These are phyloP conservation scores for Yamadazyma diospyri DNA, from an alignment of 1,139 yeast genomes.

Conservation along the genomic window DNA sequence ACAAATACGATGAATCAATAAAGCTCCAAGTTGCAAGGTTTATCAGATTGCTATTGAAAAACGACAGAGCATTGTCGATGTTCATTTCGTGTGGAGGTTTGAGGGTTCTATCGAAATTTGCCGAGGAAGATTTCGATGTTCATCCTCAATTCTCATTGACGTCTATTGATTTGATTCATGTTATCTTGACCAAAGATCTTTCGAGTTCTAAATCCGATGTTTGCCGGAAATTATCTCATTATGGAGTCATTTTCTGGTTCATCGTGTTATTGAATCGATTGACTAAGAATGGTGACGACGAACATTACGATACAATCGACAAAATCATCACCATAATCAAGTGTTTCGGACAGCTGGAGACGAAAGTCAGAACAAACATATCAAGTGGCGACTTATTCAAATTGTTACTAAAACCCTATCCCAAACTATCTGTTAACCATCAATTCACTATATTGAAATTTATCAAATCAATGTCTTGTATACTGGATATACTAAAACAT, in stretches of 20 bases:
- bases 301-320: conserved; percentile 17
- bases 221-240: conserved; percentile 50
- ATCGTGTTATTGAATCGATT: conserved; percentile 39
- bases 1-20: conserved; percentile 31
- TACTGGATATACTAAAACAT: conserved; percentile 31
- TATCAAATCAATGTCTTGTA: conserved; percentile 40
- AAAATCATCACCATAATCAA: conserved; percentile 37
- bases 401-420: conserved; percentile 38
- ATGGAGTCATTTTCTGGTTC: conserved; percentile 50
- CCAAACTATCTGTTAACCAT: conserved; percentile 26
- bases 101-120: conserved; percentile 44
- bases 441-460: conserved; percentile 41
- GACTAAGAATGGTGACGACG: conserved; percentile 13
- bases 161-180: conserved; percentile 46
- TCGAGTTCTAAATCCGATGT: conserved; percentile 50
- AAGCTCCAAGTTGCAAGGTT: conserved; percentile 45
- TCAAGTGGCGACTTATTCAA: conserved; percentile 46
- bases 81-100: conserved; percentile 59
- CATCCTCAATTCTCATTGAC: conserved; percentile 45
- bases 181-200: conserved; percentile 40
- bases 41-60: conserved; percentile 34
- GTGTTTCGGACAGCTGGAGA: conserved; percentile 43
- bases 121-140: conserved; percentile 51
- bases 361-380: conserved; percentile 36
- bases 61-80: conserved; percentile 43